These are phyloP conservation scores for Backusella psychrophila DNA, from an alignment of 192 early-diverging fungal species.

Conservation along the genomic window DNA sequence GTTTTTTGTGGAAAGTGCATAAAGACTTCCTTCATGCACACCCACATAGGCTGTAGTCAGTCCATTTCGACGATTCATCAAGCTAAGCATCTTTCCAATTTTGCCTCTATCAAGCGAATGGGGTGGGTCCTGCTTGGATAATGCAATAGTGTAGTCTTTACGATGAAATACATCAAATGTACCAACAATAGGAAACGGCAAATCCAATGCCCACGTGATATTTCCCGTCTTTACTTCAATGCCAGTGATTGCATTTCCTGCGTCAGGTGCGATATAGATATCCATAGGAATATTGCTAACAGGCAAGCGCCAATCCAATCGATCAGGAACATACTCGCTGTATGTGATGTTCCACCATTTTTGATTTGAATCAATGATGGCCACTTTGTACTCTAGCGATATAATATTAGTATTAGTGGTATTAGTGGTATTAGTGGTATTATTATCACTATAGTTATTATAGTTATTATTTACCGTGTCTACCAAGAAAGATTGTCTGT, in stretches of 20 bases:
- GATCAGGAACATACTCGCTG: conserved; percentile 43
- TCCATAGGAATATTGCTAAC: conserved; percentile 19
- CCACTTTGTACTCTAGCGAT: conserved; percentile 54
- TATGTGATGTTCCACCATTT: conserved; percentile 38
- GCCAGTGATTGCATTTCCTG: conserved; percentile 28
- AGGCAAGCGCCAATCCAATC: conserved; percentile 25
- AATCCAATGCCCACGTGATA: conserved; percentile 50
- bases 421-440: background rate
- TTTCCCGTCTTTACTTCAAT: conserved; percentile 34
- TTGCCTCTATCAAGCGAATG: conserved; percentile 8
- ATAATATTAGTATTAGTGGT: no score
- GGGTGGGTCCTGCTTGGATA: conserved; percentile 28
- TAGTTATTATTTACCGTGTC: conserved; percentile 31
- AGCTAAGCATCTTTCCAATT: conserved; percentile 35
- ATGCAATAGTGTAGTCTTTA: conserved; percentile 29
- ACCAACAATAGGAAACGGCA: conserved; percentile 50
- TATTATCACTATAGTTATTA: background rate
- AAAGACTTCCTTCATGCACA: conserved; percentile 60
- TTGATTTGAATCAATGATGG: conserved; percentile 47
- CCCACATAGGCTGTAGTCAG: conserved; percentile 60
- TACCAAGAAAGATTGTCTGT: conserved; percentile 35
- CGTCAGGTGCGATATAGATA: conserved; percentile 38
- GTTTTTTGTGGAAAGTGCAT: conserved; percentile 64
- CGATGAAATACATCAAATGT: conserved; percentile 53
- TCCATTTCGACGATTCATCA: conserved; percentile 29